Percentiles rank a stretch among this genome's conserved stretches.
Conservation (phyloP, 192 early-diverging fungal genomes). For the Coemansia sp. region DNA sequence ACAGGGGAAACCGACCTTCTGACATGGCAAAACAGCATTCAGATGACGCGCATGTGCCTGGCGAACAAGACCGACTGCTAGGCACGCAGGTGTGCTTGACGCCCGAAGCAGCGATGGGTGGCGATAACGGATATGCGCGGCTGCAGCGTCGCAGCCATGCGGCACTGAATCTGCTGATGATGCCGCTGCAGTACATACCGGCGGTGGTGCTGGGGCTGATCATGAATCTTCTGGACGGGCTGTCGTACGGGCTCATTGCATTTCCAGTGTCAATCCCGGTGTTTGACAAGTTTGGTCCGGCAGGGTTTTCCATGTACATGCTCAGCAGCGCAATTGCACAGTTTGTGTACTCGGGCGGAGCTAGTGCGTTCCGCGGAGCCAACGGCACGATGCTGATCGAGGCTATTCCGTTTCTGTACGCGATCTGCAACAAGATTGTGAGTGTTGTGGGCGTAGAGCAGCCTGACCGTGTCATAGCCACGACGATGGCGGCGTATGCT, state of each 20-base stretch:
- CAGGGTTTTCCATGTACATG: slow-evolving; percentile 96
- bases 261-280: slow-evolving; percentile 80
- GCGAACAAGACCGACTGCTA: slow-evolving; percentile 20
- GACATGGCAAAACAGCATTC: slow-evolving; percentile 2
- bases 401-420: slow-evolving; percentile 88
- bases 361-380: slow-evolving; percentile 86
- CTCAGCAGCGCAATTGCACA: slow-evolving; percentile 76
- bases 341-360: slow-evolving; percentile 73
- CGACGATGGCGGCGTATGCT: slow-evolving; percentile 86
- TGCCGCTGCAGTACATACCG: slow-evolving; percentile 73
- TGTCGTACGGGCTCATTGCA: slow-evolving; percentile 87
- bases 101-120: slow-evolving; percentile 4
- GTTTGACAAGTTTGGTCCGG: slow-evolving; percentile 69
- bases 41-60: slow-evolving; percentile 2
- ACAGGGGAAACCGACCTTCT: too few relatives aligned
- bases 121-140: slow-evolving; percentile 10
- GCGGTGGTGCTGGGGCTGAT: slow-evolving; percentile 88
- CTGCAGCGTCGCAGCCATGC: slow-evolving; percentile 34
- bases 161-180: slow-evolving; percentile 20
- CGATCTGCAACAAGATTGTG: slow-evolving; percentile 73
- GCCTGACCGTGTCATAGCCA: slow-evolving; percentile 75
- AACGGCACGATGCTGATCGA: slow-evolving; percentile 88
- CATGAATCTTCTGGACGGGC: slow-evolving; percentile 89
- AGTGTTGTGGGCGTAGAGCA: slow-evolving; percentile 59
- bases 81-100: slow-evolving; percentile 3